Base-by-base conservation (phyloP, 306 rosid species). In the Vigna reflexopilosa region DNA sequence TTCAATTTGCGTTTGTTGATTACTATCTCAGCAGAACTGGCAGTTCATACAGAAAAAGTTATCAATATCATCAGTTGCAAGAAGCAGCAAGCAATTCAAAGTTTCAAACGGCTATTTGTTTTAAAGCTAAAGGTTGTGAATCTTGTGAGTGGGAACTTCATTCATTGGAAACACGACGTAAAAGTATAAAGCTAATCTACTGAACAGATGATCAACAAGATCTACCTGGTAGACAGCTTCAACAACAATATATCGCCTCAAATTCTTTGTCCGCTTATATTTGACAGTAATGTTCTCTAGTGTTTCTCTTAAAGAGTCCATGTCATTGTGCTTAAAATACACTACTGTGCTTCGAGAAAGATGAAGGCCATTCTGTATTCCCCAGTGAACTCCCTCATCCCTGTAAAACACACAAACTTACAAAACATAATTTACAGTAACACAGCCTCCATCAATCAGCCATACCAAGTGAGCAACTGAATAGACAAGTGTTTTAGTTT, bases 381-480 rank as follows among this genome's bases (percentile, higher is more conserved):
- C 98, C 99, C 99, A 96, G 78, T 96, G 99, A 57, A 93, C 99
- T 72, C 98, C 99, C 80, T 96, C 99, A 36, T 96, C 99, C 76
- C 98, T 96, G 85, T 61, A 78, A 89, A 74, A 70, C 51, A 77
- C 50, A 67, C 58, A 50, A 83, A 65, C 44, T 16, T 64, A 26
- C 17, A 8, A 49, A 75, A 51, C 62, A 55, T 17, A 72, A 30
- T 52, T 42, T 20, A 67, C 26, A 51, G 9, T 67, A 67, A 49
- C 70, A 24, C 15, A 54, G 66, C 42, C 71, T 70, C 59, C 30
- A 12, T 44, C 72, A 24, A 77, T 77, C 51, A 77, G 45, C 70
- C 30, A 44, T 58, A 54, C 44, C 52, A 58, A 13, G 56, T 57
- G 73, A 64, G 44, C 16, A 40, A 10, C 34, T 28, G 68, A 55